phyloP scores from a whole-genome alignment of 192 early-diverging fungal species.

The Backusella macrospora region DNA sequence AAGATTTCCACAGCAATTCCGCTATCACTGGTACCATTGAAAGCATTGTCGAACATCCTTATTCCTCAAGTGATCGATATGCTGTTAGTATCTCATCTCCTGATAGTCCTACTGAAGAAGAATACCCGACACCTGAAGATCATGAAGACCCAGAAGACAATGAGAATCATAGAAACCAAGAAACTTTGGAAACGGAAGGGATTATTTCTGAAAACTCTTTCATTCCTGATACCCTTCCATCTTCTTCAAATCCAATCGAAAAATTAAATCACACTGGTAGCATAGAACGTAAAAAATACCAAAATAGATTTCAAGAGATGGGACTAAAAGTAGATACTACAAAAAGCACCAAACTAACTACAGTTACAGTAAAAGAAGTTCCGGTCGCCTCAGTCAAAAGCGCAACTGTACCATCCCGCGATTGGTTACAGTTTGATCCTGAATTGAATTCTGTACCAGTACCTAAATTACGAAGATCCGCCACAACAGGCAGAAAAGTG shows the following conservation, averaged over 20 bases:
- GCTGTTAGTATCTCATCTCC: not conserved
- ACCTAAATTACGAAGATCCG: constrained; percentile 11
- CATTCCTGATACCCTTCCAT: not conserved
- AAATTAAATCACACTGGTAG: not conserved
- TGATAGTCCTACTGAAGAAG: not conserved
- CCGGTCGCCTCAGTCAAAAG: constrained; percentile 13
- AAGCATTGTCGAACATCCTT: constrained; percentile 11
- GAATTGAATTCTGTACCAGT: constrained; percentile 18
- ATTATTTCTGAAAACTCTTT: not conserved
- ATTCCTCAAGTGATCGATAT: not conserved
- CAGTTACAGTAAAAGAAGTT: not conserved
- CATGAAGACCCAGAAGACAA: not conserved
- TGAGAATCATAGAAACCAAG: not conserved
- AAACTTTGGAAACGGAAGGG: not conserved
- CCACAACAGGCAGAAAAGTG: constrained; percentile 12
- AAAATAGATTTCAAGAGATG: constrained; percentile 12
- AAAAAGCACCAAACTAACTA: not conserved
- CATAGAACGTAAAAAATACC: constrained; percentile 16
- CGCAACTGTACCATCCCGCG: constrained; percentile 18
- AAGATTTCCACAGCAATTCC: constrained; percentile 31
- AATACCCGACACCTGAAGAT: not conserved
- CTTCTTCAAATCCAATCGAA: not conserved
- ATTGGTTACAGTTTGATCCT: constrained; percentile 21
- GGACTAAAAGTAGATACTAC: constrained; percentile 18
- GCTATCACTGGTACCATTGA: constrained; percentile 35